A percentile compares a stretch with the other conserved stretches of the same genome.
Evolutionary conservation across 306 rosid genomes (phyloP).

Genomic region (Cotoneaster glaucophyllus): DNA sequence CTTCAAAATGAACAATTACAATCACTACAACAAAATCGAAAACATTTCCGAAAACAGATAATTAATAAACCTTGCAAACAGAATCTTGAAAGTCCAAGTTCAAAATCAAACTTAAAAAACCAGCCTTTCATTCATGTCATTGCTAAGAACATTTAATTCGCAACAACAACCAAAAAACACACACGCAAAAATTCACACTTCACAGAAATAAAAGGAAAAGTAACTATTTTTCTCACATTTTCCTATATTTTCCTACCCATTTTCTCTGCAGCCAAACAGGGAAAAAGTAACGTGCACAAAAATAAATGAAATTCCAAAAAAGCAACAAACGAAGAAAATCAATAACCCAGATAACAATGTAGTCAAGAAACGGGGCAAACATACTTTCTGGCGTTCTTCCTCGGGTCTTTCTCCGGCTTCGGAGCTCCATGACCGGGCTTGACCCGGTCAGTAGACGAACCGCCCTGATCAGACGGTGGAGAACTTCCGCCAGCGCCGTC

Average conservation of each 20-base stretch:
- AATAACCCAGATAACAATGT: conserved; percentile 8
- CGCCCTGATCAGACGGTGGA: conserved; percentile 11
- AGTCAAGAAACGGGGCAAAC: neutral
- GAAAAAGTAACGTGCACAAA: neutral
- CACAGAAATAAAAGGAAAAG: neutral
- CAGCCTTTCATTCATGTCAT: neutral
- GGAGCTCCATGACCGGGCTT: conserved; percentile 17
- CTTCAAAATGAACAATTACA: conserved; percentile 29
- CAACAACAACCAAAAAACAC: neutral
- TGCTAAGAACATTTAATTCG: neutral
- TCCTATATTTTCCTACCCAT: neutral
- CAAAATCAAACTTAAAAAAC: neutral
- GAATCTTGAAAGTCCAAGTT: neutral
- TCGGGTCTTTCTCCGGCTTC: conserved; percentile 48
- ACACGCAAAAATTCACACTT: neutral
- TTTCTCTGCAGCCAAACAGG: conserved; percentile 15
- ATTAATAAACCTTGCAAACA: neutral
- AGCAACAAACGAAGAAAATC: neutral
- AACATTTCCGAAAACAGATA: neutral
- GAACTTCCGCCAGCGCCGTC: neutral
- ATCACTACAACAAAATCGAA: neutral
- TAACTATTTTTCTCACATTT: neutral
- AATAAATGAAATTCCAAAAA: conserved; percentile 4
- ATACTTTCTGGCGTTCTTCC: conserved; percentile 56
- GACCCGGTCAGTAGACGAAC: conserved; percentile 5